Evolutionary conservation across 495 filamentous ascomycete species (phyloP).

Genomic region (Parathielavia appendiculata): DNA sequence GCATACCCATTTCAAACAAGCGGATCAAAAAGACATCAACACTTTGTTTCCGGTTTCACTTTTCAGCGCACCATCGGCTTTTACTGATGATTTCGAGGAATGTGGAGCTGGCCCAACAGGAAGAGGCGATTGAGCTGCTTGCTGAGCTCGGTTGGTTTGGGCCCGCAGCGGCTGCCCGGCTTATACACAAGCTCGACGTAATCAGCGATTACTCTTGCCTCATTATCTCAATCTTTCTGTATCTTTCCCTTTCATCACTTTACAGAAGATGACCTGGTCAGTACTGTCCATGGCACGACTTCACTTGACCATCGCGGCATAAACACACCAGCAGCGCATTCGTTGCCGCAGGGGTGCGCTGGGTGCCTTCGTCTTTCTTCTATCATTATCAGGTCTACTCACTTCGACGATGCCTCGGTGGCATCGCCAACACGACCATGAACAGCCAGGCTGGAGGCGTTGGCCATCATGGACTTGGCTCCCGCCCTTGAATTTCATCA

Average conservation of each 20-base stretch:
- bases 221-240: no score
- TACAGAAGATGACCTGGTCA: no score
- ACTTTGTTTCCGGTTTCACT: not conserved
- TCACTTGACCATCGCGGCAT: no score
- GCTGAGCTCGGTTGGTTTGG: not conserved
- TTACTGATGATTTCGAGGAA: not conserved
- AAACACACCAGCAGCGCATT: no score
- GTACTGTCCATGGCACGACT: no score
- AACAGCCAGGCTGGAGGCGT: constrained; percentile 2
- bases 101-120: not conserved
- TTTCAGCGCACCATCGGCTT: not conserved
- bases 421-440: constrained; percentile 18
- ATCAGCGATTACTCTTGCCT: no score
- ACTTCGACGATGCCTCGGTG: constrained; percentile 14
- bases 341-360: no score
- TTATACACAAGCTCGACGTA: no score
- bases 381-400: not conserved
- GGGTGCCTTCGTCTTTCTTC: not conserved
- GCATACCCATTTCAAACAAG: no score
- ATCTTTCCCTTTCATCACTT: no score
- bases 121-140: not conserved
- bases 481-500: constrained; percentile 69
- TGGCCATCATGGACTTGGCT: constrained; percentile 28
- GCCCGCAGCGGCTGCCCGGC: no score
- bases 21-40: no score